Conservation (phyloP, 768 basidiomycete species). For the Strobilomyces dryophilus region DNA sequence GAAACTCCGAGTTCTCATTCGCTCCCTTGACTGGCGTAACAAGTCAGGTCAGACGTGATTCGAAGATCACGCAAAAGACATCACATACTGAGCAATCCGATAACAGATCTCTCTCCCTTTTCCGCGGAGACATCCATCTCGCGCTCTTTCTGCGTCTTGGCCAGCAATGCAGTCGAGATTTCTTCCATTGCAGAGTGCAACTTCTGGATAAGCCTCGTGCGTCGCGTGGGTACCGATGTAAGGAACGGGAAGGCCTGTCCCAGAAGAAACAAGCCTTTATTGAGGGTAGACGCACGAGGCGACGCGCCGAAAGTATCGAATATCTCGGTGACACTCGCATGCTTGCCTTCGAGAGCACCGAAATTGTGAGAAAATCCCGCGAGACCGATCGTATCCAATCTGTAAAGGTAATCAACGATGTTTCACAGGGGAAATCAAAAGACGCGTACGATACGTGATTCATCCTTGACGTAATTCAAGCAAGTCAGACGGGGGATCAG, state of each 20-base stretch:
- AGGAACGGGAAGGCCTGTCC: background rate
- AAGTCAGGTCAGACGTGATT: constrained; percentile 1
- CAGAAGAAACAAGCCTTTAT: background rate
- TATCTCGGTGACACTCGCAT: background rate
- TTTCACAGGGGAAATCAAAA: background rate
- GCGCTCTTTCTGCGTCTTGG: constrained; percentile 33
- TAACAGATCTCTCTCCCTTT: constrained; percentile 24
- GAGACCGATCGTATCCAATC: constrained; percentile 26
- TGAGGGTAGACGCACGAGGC: background rate
- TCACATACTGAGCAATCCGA: constrained; percentile 21
- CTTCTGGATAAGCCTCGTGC: constrained; percentile 22
- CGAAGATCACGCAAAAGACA: constrained; percentile 16
- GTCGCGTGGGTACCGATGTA: background rate
- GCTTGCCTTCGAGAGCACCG: background rate
- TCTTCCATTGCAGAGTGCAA: constrained; percentile 33
- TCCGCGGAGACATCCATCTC: constrained; percentile 18
- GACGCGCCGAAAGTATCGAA: background rate
- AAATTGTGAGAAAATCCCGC: constrained; percentile 57
- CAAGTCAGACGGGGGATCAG: background rate
- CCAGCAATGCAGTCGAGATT: constrained; percentile 38
- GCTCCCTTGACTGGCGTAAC: constrained; percentile 33
- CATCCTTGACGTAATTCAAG: constrained; percentile 20
- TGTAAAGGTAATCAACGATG: constrained; percentile 10
- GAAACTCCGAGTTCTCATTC: constrained; percentile 19
- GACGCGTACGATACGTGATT: constrained; percentile 31